Percentiles rank a stretch among this genome's conserved stretches.
These are phyloP conservation scores for Talaromyces rugulosus DNA, from an alignment of 2,329 filamentous ascomycete genomes.

Conservation along the genomic window DNA sequence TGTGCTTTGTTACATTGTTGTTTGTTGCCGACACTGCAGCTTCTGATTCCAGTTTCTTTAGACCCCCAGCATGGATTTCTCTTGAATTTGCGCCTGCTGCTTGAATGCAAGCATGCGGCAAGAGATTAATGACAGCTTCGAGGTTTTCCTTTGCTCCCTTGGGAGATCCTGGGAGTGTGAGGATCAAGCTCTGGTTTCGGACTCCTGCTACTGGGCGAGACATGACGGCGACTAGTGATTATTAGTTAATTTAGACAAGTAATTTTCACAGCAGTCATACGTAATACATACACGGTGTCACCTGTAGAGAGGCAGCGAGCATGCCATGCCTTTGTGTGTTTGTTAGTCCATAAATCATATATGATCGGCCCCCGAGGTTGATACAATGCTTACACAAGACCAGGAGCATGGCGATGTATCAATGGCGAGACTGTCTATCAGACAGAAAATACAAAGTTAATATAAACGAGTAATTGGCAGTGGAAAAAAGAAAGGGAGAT, in stretches of 20 bases:
- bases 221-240: slow-evolving; percentile 83
- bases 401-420: slow-evolving; percentile 79
- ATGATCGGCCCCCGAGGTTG: not conserved
- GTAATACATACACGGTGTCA: slow-evolving; percentile 76
- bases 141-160: slow-evolving; percentile 95
- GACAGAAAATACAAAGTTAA: not conserved
- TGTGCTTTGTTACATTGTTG: slow-evolving; percentile 16
- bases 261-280: not conserved
- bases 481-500: not conserved
- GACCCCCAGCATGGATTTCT: slow-evolving; percentile 70
- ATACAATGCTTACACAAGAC: slow-evolving; percentile 61
- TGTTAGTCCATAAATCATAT: slow-evolving; percentile 18
- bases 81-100: slow-evolving; percentile 80
- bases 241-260: slow-evolving; percentile 20
- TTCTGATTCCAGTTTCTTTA: slow-evolving; percentile 78
- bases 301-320: slow-evolving; percentile 74
- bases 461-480: not conserved
- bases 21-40: slow-evolving; percentile 55
- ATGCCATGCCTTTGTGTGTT: slow-evolving; percentile 67
- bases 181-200: slow-evolving; percentile 72
- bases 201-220: slow-evolving; percentile 87
- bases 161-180: slow-evolving; percentile 89
- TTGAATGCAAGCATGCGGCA: slow-evolving; percentile 93
- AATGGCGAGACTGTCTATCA: slow-evolving; percentile 69
- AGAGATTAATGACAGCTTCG: slow-evolving; percentile 77